Evolutionary conservation across 352 stramenopile species (phyloP).

Genomic region (Phytopythium mirpurense): DNA sequence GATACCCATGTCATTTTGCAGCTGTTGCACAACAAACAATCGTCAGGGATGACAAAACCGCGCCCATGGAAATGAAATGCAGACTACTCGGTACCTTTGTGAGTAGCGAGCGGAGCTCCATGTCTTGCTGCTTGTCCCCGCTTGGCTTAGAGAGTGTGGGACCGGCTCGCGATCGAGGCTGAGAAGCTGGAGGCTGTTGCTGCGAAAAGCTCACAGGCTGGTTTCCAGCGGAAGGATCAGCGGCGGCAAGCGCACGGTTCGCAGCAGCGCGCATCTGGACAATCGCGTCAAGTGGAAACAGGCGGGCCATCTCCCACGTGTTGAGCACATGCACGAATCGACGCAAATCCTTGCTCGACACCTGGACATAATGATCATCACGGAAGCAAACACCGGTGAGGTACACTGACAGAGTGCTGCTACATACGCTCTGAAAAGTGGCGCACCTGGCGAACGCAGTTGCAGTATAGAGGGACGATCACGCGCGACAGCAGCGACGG

Average conservation of each 20-base stretch:
- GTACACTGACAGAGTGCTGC: no score
- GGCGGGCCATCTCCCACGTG: constrained; percentile 65
- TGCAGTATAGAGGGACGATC: constrained; percentile 82
- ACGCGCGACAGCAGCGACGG: constrained; percentile 52
- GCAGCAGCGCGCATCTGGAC: constrained; percentile 62
- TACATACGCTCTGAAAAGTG: no score
- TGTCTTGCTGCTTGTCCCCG: constrained; percentile 47
- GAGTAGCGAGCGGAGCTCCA: constrained; percentile 74
- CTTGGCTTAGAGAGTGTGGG: not conserved
- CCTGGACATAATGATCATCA: constrained; percentile 18
- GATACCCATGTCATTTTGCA: constrained; percentile 87
- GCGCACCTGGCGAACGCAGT: constrained; percentile 76
- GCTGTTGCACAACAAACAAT: constrained; percentile 11
- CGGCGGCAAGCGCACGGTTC: constrained; percentile 45
- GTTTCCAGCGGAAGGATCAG: constrained; percentile 29
- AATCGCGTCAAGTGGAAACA: constrained; percentile 56
- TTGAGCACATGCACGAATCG: constrained; percentile 85
- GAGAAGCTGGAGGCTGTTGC: constrained; percentile 16
- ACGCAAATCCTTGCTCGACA: constrained; percentile 73
- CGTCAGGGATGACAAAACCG: not conserved
- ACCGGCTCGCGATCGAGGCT: constrained; percentile 2
- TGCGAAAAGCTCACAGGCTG: constrained; percentile 50
- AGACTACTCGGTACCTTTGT: constrained; percentile 25
- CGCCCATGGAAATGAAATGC: no score
- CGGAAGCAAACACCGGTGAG: not conserved